Base-by-base conservation (phyloP, 306 rosid genomes). In the Rosa chinensis region DNA sequence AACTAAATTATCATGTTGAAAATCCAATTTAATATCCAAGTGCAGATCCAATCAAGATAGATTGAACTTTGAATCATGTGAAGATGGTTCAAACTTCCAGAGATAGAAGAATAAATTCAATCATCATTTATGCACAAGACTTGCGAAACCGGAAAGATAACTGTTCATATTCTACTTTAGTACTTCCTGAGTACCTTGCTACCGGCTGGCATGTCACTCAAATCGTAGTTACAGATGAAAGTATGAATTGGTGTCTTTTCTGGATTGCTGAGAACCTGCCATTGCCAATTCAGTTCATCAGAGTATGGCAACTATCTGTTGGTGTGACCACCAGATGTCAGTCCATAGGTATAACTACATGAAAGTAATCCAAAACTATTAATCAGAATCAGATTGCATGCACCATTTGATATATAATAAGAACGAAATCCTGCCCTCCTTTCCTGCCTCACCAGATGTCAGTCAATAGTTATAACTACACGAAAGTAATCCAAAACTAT, bases 231-330 rank as follows among this genome's bases (percentile, higher is more conserved):
- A 80, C 97, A 91, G 71, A 93, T 81, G 93, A 93, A 93, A 74
- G 93, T 91, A 82, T 93, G 98, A 72, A 90, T 86, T 52, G 98
- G 98, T 56, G 98, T 93, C 85, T 83, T 90, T 81, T 93, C 98
- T 64, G 98, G 98, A 87, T 93, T 93, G 91, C 90, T 93, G 82
- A 93, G 97, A 84, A 93, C 95, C 98, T 93, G 88, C 80, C 82
- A 79, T 72, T 74, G 50, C 67, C 67, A 74, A 63, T 79, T 61
- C 75, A 43, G 61, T 78, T 53, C 13, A 76, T 78, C 45, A 86
- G 72, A 69, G 61, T 35, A 72, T 28, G 58, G 45, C 55, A 72
- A 79, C 12, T 70, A 28, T 73, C n/a, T 21, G 64, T 72, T 76
- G 66, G 71, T 45, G 71, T 20, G 44, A 68, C 28, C 74, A 83